Base-by-base conservation (phyloP, 2,329 filamentous ascomycete genomes). In the Penicillium nordicum region DNA sequence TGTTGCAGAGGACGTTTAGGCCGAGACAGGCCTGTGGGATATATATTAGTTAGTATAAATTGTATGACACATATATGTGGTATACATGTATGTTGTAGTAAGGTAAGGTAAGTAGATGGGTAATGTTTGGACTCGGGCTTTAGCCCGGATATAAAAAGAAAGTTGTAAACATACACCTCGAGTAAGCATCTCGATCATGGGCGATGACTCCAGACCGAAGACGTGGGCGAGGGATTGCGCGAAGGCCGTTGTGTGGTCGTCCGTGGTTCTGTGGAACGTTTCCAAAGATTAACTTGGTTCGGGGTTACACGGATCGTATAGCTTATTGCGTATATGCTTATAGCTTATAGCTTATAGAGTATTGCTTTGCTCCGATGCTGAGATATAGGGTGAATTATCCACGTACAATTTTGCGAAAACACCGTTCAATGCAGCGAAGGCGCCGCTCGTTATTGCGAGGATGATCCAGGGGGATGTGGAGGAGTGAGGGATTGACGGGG, bases 341-440 rank as follows among this genome's bases (percentile, higher is more conserved):
- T 30, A 10, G 21, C 18, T 30, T 30, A 32, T 14, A 29, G n/a
- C 21, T 38, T 30, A 41, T 50, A 16, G 6, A 18, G n/a, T 1
- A 27, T 37, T 8, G 6, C 5, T 16, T 21, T 21, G 2, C 5
- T 16, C 2, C 11, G 6, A 18, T 25, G 0, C 1, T 8, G 14
- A 10, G 21, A 11, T 43, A 30, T 21, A 32, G 43, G 4, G 36
- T 14, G 12, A n/a, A 27, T 25, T n/a, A 7, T 27, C 8, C 8
- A 67, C 72, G 40, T 75, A 84, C 82, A 87, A 76, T 72, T 87
- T 87, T 11, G 84, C 84, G 69, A 87, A 87, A n/a, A 86, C 80
- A 49, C 84, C 84, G 63, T 87, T 87, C 64, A 85, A 76, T 11
- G 84, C 84, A 18, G 84, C 84, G 68, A 84, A 87, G 40, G 79